A percentile compares a stretch with the other conserved stretches of the same genome.
Evolutionary conservation across 345 rosid species (phyloP).

Genomic region (Eucalyptus tenuipes): DNA sequence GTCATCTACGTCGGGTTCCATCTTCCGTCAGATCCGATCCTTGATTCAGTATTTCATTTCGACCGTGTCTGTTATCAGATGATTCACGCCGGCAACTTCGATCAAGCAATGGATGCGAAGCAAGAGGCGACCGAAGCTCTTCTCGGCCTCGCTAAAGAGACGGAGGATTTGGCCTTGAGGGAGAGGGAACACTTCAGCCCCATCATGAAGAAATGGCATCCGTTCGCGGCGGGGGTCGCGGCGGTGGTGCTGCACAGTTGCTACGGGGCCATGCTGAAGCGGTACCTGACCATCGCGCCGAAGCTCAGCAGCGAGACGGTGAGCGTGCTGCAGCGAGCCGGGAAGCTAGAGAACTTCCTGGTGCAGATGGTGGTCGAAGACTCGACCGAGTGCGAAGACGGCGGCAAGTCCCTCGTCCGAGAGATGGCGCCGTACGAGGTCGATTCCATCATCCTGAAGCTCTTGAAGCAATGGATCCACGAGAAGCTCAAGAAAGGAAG

Average conservation of each 20-base stretch:
- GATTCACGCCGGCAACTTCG: conserved; percentile 2
- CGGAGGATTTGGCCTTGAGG: conserved; percentile 25
- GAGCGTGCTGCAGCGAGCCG: conserved; percentile 27
- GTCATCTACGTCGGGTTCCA: too few species aligned
- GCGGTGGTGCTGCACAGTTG: conserved; percentile 28
- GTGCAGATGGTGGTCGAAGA: conserved; percentile 51
- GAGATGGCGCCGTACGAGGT: conserved; percentile 81
- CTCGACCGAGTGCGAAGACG: conserved; percentile 30
- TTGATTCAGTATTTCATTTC: not conserved
- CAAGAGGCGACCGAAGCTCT: conserved; percentile 19
- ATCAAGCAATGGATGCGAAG: conserved; percentile 9
- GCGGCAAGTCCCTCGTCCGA: conserved; percentile 27
- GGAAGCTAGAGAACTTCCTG: conserved; percentile 30
- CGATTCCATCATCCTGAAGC: conserved; percentile 50
- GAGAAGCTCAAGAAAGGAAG: conserved; percentile 42
- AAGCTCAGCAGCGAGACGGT: conserved; percentile 11
- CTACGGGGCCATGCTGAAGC: conserved; percentile 26
- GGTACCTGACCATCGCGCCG: conserved; percentile 10
- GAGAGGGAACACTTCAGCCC: conserved; percentile 35
- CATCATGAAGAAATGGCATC: conserved; percentile 30
- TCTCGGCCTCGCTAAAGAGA: conserved; percentile 28
- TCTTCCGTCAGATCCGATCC: not conserved
- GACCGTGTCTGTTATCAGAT: not conserved
- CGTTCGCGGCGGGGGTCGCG: conserved; percentile 24
- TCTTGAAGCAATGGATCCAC: conserved; percentile 62